Base-by-base conservation (phyloP, 176 grass and related monocot species). In the Saccharum officinarum region DNA sequence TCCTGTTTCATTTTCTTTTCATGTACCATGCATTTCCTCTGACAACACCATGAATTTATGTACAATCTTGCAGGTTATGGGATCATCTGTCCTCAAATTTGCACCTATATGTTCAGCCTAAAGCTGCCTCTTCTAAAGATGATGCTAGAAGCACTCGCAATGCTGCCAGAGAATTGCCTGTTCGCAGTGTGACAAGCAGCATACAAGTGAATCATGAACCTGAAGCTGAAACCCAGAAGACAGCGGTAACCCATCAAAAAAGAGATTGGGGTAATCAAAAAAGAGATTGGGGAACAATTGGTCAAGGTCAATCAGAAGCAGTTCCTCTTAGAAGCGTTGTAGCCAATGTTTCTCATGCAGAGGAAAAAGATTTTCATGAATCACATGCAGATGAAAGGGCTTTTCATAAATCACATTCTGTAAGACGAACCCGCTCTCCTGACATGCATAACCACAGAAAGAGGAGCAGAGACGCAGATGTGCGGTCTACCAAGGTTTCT, bases 81-180 rank as follows among this genome's bases (percentile, higher is more conserved):
- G 97, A 92, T 83, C 93, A 99, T 83, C 92, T 99, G 3, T 99
- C 97, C 38, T 91, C 88, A 57, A 96, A 92, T 71, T 52, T 94
- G 67, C 84, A 91, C 59, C 88, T 94, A 15, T 99, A 99, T 81
- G 86, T 92, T 30, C 88, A 96, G 18, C 65, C 86, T 20, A 87
- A 93, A 79, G 78, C 77, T 59, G 44, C 66, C 10, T 52, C 80
- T 80, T 22, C 77, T 46, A 80, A 67, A 67, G 84, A 91, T 67
- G 75, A 78, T 50, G 10, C 69, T 70, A 90, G 75, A 81, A 86
- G 37, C 67, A 69, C 37, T 34, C 23, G 0, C n/a, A 83, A 37
- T 82, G 67, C 57, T 67, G 73, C 79, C 28, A 87, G 73, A 84
- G 85, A 41, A 84, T 42, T 82, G 77, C 75, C 82, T 63, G 57